These are phyloP conservation scores for Saccharomyces hybrid DNA, from an alignment of 1,139 yeast genomes.

Conservation along the genomic window DNA sequence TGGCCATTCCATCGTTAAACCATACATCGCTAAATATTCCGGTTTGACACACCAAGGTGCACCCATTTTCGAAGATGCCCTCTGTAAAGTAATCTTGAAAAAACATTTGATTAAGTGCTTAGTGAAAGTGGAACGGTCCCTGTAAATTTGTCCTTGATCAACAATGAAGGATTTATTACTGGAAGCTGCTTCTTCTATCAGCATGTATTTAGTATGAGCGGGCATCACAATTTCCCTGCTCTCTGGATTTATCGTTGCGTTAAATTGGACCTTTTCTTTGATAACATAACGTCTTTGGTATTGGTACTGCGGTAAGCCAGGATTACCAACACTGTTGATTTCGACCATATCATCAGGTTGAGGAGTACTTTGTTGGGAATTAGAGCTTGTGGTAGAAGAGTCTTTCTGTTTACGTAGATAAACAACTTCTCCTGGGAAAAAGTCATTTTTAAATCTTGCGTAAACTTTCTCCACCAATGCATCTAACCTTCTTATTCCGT, in stretches of 20 bases:
- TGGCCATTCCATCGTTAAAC: conserved; percentile 32
- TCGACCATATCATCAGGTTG: conserved; percentile 9
- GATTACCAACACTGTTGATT: conserved; percentile 1
- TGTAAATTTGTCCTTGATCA: conserved; percentile 61
- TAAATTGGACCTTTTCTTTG: conserved; percentile 52
- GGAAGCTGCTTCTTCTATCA: conserved; percentile 41
- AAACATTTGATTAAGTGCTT: conserved; percentile 86
- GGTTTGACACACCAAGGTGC: conserved; percentile 97
- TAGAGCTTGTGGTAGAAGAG: conserved; percentile 24
- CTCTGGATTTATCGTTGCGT: conserved; percentile 33
- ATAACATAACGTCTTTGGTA: conserved; percentile 36
- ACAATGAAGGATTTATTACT: conserved; percentile 57
- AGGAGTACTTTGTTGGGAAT: conserved; percentile 15
- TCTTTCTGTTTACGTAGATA: conserved; percentile 38
- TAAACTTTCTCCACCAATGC: conserved; percentile 80
- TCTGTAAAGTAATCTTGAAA: conserved; percentile 71
- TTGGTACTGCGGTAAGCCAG: conserved; percentile 3
- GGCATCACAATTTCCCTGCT: conserved; percentile 44
- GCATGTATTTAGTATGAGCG: conserved; percentile 63
- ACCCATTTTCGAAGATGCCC: conserved; percentile 71
- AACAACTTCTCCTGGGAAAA: conserved; percentile 85
- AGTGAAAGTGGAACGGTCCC: conserved; percentile 84
- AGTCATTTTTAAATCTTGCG: conserved; percentile 66
- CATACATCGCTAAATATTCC: conserved; percentile 43
- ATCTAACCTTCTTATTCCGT: conserved; percentile 77